Evolutionary conservation across 2,329 filamentous ascomycete species (phyloP), one percentile per base, ranked within the genome.

Genomic region (Aspergillus amoenus): DNA sequence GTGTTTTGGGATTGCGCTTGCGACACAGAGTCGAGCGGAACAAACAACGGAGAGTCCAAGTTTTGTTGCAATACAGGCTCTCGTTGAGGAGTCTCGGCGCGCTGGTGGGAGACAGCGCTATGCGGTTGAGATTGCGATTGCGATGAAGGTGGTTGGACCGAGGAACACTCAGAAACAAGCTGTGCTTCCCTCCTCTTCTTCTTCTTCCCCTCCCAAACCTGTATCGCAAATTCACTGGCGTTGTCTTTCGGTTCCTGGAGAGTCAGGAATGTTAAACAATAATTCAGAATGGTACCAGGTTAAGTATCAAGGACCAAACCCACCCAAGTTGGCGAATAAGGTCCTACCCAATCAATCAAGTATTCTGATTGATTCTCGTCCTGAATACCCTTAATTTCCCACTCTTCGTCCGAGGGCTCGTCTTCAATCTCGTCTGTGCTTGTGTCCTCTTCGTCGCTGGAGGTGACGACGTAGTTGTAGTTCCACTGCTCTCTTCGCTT

Each of bases 311-410:
- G 24, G 37, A 37, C 32, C 13, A 7, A 51, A 70, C 73, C 67
- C 63, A 76, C 73, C 73, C 73, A 76, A 58, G 65, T 71, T 52
- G 73, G 72, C 32, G 68, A 63, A 61, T 68, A 76, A 27, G 64
- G 61, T 8, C 70, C 73, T 55, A 71, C 68, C 73, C 73, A 75
- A 34, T 74, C 73, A 58, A 76, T 72, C 27, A 76, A 64, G 62
- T 75, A 76, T 48, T 71, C 64, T 17, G 64, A 62, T 44, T 64
- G 56, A 32, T 66, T 67, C 62, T 76, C 73, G 60, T 69, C 69
- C 55, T 75, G 64, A 47, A 75, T 74, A 57, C 65, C 66, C 52
- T 72, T 72, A 42, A 73, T 73, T 54, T 65, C 66, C 59, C 64
- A 73, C 63, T 74, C 70, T 57, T 68, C 64, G 43, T 70, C 63